Evolutionary conservation across 495 filamentous ascomycete species (phyloP).

Genomic region (Tuber aestivum): DNA sequence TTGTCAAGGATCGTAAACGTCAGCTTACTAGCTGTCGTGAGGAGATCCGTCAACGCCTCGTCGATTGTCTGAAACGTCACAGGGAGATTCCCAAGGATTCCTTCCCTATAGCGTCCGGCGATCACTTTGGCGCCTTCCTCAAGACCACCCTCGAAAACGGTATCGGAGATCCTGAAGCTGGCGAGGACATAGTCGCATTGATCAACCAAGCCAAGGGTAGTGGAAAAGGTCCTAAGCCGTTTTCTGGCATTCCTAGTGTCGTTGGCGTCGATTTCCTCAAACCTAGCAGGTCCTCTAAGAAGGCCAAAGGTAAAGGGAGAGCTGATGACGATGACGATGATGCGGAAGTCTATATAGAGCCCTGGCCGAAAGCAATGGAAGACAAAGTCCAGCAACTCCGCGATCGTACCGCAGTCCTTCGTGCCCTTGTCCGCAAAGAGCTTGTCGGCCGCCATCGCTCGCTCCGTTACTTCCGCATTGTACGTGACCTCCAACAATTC

Average conservation of each 20-base stretch:
- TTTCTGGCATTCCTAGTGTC: conserved; percentile 22
- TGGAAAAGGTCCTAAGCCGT: conserved; percentile 25
- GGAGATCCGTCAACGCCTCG: conserved; percentile 42
- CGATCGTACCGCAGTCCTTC: conserved; percentile 35
- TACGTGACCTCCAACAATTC: conserved; percentile 41
- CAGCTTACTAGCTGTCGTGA: conserved; percentile 43
- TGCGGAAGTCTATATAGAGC: conserved; percentile 27
- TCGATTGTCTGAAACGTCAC: conserved; percentile 35
- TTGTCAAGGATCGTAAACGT: conserved; percentile 41
- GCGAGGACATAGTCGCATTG: conserved; percentile 35
- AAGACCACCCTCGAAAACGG: conserved; percentile 31
- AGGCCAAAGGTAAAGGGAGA: conserved; percentile 13
- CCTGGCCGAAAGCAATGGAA: conserved; percentile 32
- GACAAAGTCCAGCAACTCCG: conserved; percentile 39
- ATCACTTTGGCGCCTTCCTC: conserved; percentile 31
- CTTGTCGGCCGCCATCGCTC: conserved; percentile 41
- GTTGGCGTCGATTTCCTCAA: conserved; percentile 25
- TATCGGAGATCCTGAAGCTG: conserved; percentile 38
- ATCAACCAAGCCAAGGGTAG: conserved; percentile 36
- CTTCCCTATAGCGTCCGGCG: conserved; percentile 22
- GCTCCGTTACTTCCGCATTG: conserved; percentile 41
- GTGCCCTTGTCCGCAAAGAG: conserved; percentile 37
- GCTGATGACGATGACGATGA: conserved; percentile 18
- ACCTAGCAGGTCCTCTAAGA: conserved; percentile 25
- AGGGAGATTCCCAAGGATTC: conserved; percentile 24